Conservation (phyloP, 164 flowering plant genomes). For the Kalanchoe fedtschenkoi region DNA sequence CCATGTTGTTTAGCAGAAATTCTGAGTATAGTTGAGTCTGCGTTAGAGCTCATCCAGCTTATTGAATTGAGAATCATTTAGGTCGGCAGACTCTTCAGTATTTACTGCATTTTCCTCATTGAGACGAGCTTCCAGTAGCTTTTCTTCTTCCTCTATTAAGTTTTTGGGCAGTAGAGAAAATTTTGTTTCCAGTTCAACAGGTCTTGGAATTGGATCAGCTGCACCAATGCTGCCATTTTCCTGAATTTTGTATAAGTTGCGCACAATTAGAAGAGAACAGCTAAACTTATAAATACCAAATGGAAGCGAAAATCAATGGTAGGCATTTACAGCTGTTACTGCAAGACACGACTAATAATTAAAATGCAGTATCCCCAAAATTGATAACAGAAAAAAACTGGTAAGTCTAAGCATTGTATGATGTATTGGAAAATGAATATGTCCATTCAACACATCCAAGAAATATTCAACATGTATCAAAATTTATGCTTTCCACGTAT, state of each 20-base stretch:
- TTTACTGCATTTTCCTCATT: slow-evolving; percentile 27
- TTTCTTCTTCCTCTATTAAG: slow-evolving; percentile 67
- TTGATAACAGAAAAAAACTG: too few relatives aligned
- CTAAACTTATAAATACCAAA: neutral
- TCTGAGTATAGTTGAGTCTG: slow-evolving; percentile 74
- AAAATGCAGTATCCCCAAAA: neutral
- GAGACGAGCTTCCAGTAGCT: slow-evolving; percentile 37
- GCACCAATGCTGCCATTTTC: slow-evolving; percentile 11
- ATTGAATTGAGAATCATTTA: slow-evolving; percentile 51
- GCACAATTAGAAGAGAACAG: slow-evolving; percentile 5
- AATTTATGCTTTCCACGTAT: too few relatives aligned
- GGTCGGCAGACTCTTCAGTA: slow-evolving; percentile 14
- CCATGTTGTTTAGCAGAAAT: slow-evolving; percentile 89
- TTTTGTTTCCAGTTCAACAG: slow-evolving; percentile 31
- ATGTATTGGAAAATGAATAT: too few relatives aligned
- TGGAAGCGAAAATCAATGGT: neutral
- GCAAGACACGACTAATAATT: neutral
- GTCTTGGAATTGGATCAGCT: slow-evolving; percentile 18
- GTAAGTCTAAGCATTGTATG: too few relatives aligned
- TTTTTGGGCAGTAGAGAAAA: slow-evolving; percentile 38
- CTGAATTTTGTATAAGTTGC: slow-evolving; percentile 19
- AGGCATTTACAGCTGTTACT: neutral
- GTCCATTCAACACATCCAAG: too few relatives aligned
- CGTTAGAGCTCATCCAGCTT: slow-evolving; percentile 82
- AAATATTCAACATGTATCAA: too few relatives aligned